Evolutionary conservation across 176 grass and related monocot species (phyloP).

Genomic region (Hordeum vulgare): DNA sequence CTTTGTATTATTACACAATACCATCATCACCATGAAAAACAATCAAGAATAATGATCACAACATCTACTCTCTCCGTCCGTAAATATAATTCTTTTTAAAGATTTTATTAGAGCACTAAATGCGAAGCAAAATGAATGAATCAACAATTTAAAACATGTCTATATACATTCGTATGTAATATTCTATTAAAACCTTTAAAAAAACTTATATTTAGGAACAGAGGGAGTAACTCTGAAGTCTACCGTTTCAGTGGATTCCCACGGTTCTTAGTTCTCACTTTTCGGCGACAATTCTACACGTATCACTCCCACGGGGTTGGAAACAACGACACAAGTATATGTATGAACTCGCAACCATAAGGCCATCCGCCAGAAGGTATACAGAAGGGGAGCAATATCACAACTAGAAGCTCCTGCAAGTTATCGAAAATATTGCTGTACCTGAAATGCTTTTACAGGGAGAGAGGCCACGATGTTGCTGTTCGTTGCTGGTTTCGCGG

Average conservation of each 20-base stretch:
- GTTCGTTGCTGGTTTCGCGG: slow-evolving; percentile 20
- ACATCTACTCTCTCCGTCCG: no score
- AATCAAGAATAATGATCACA: slow-evolving; percentile 19
- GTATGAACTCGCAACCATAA: background rate
- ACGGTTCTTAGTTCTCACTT: slow-evolving; percentile 14
- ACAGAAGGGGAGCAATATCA: slow-evolving; percentile 14
- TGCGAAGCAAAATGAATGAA: no score
- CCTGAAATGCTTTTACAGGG: slow-evolving; percentile 41
- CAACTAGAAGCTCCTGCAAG: slow-evolving; percentile 15
- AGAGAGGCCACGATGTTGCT: slow-evolving; percentile 6
- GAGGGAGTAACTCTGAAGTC: slow-evolving; percentile 15
- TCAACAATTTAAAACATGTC: no score
- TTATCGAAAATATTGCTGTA: slow-evolving; percentile 34
- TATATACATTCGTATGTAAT: no score
- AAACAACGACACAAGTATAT: background rate
- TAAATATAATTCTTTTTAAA: no score
- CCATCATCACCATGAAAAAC: background rate
- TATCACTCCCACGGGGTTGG: background rate
- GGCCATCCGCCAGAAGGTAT: background rate
- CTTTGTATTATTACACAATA: slow-evolving; percentile 23
- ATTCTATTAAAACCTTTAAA: no score
- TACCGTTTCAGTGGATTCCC: slow-evolving; percentile 29
- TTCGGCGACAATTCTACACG: slow-evolving; percentile 24
- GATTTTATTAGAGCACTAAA: no score
- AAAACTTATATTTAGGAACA: no score